phyloP scores from a whole-genome alignment of 768 basidiomycete genomes.

The Mycena polygramma region DNA sequence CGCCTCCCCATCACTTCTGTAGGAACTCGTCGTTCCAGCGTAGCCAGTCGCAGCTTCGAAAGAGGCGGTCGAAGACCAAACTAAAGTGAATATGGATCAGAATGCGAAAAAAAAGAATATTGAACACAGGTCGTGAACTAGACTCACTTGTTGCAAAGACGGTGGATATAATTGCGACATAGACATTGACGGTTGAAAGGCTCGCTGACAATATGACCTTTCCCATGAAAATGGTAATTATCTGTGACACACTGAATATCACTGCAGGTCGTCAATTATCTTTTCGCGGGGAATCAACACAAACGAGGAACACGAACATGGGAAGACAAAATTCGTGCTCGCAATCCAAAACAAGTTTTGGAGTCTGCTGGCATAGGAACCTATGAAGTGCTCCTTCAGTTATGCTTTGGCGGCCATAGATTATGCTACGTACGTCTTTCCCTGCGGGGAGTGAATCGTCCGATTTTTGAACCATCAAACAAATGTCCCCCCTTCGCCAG shows the following conservation, averaged over 20 bases:
- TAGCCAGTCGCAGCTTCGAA: background rate
- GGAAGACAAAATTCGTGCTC: slow-evolving; percentile 25
- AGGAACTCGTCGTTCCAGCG: too few species aligned
- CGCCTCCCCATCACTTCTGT: too few species aligned
- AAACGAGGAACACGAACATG: slow-evolving; percentile 4
- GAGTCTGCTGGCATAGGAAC: slow-evolving; percentile 5
- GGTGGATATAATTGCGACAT: slow-evolving; percentile 11
- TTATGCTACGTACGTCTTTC: background rate
- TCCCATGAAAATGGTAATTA: slow-evolving; percentile 9
- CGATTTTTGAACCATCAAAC: too few species aligned
- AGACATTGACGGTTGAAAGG: slow-evolving; percentile 8
- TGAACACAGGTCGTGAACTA: background rate
- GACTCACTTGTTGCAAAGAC: slow-evolving; percentile 18
- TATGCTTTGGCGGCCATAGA: slow-evolving; percentile 1
- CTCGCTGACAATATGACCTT: slow-evolving; percentile 4
- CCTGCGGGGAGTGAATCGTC: background rate
- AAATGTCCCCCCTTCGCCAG: background rate
- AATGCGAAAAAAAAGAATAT: slow-evolving; percentile 1
- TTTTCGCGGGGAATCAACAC: background rate
- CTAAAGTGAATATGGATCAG: slow-evolving; percentile 5
- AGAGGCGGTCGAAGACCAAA: slow-evolving; percentile 18
- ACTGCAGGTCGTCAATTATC: slow-evolving; percentile 1
- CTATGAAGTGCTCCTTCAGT: background rate
- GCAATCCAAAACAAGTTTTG: slow-evolving; percentile 19
- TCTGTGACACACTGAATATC: slow-evolving; percentile 9